phyloP scores from a whole-genome alignment of 2,329 filamentous ascomycete species.

The Paraconiothyrium brasiliense region DNA sequence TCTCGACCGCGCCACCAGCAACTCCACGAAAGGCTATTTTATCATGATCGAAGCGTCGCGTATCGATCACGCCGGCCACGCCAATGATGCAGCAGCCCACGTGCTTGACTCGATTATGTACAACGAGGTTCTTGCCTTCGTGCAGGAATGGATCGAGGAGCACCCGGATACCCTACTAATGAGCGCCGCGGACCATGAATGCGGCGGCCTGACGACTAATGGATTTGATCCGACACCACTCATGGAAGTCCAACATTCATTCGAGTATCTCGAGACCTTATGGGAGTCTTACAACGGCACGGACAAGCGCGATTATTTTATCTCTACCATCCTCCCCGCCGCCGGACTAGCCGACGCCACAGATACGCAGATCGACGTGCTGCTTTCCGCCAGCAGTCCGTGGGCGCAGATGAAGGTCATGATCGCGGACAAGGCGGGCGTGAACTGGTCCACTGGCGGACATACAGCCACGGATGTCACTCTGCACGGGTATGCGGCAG shows the following conservation, averaged over 20 bases:
- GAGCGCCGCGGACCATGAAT: constrained; percentile 55
- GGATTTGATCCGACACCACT: constrained; percentile 50
- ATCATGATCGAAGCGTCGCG: constrained; percentile 46
- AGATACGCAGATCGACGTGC: constrained; percentile 39
- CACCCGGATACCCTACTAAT: constrained; percentile 53
- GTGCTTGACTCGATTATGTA: constrained; percentile 53
- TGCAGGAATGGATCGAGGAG: constrained; percentile 53
- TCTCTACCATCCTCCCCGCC: constrained; percentile 34
- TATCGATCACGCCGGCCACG: constrained; percentile 36
- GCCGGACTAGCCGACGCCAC: constrained; percentile 39
- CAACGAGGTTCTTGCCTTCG: constrained; percentile 50
- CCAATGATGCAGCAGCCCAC: constrained; percentile 38
- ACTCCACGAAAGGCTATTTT: constrained; percentile 51
- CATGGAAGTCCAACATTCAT: constrained; percentile 39
- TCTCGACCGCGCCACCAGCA: constrained; percentile 46
- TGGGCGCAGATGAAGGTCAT: constrained; percentile 38
- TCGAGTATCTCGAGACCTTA: constrained; percentile 39
- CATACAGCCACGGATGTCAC: constrained; percentile 51
- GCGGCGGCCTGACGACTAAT: constrained; percentile 51
- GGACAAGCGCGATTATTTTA: constrained; percentile 40
- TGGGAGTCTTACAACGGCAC: constrained; percentile 43
- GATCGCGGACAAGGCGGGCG: constrained; percentile 43
- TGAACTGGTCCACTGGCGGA: constrained; percentile 50
- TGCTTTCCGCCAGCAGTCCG: constrained; percentile 39
- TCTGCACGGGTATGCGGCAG: constrained; percentile 48